Base-by-base conservation (phyloP, 306 rosid species). In the Pachyrhizus erosus region DNA sequence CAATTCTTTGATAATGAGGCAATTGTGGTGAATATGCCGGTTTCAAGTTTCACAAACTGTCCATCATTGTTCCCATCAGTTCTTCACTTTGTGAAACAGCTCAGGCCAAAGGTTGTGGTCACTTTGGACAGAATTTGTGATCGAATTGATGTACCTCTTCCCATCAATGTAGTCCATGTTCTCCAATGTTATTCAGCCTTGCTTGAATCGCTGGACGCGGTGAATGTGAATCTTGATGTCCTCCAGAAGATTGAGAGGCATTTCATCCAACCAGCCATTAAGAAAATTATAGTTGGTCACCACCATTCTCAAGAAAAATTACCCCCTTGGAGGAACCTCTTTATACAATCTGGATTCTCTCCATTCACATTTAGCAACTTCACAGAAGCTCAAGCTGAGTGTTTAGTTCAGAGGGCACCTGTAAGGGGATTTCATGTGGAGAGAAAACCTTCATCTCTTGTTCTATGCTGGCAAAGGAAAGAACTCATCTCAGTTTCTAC, bases 321-420 rank as follows among this genome's bases (percentile, higher is more conserved):
- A 18, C 89, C 88, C n/a, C 87, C 95, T 0, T 91, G 94, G 97
- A 90, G 87, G 86, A 80, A 78, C 52, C 66, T 86, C 57, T 81
- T 94, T 78, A 80, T 91, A 77, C 88, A 90, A 57, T 83, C 91
- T n/a, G 98, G 98, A 7, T 91, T 93, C 83, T 86, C 93, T 17
- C 94, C 97, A 20, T 82, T 77, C 89, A 70, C 90, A 66, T 94
- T 93, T 83, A 94, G 97, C 46, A 94, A 93, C 84, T 88, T 93
- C 81, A 90, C 97, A 0, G 97, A 93, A 82, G 92, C 97, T 31
- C 98, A 92, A 86, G 97, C 97, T 0, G 98, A 94, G 85, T 94
- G 95, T 78, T 66, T 93, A 83, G 92, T 93, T 61, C 97, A 94
- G 82, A 82, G 97, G 87, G 90, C 91, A 64, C 97, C 95, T 0